Base-by-base conservation (phyloP, 164 flowering plant genomes). In the Chimonanthus praecox region DNA sequence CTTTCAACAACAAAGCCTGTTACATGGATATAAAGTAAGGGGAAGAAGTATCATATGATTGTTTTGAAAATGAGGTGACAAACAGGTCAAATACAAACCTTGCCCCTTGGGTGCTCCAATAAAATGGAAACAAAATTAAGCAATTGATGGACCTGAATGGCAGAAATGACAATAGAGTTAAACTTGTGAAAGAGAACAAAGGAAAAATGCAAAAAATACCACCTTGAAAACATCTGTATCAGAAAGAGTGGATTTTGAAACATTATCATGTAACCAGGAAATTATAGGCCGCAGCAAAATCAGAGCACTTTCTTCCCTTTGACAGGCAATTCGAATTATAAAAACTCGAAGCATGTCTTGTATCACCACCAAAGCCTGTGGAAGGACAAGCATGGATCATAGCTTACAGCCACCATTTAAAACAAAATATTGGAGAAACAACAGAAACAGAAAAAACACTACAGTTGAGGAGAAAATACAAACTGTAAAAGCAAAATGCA, bases 331-430 rank as follows among this genome's bases (percentile, higher is more conserved):
- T 3, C 99, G 97, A 70, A 90, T 67, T 60, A 93, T 84, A 72
- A 95, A 82, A 66, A 93, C 87, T 68, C 98, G 86, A 71, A 95
- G 91, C 94, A 93, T 85, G 78, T 95, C 99, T 86, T 90, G 97
- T 62, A 93, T 82, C 72, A 89, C 97, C 7, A 85, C 88, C 87
- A 92, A 81, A 72, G 90, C 85, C 99, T 95, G 88, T 47, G 76
- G 67, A 0, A 21, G 9, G 61, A 49, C 11, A 73, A 73, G 47
- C 43, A 33, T 49, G 21, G 73, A 43, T 5, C 64, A 33, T 10
- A 61, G 64, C 60, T 15, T 13, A 18, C 45, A n/a, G 21, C 7
- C 4, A 44, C 61, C 9, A 15, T 43, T 45, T 21, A 47, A 68
- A 68, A 47, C 33, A 7, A 48, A 15, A 48, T 5, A 15, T 3